phyloP scores from a whole-genome alignment of 148 eudicot species.

The Persicaria maculosa region DNA sequence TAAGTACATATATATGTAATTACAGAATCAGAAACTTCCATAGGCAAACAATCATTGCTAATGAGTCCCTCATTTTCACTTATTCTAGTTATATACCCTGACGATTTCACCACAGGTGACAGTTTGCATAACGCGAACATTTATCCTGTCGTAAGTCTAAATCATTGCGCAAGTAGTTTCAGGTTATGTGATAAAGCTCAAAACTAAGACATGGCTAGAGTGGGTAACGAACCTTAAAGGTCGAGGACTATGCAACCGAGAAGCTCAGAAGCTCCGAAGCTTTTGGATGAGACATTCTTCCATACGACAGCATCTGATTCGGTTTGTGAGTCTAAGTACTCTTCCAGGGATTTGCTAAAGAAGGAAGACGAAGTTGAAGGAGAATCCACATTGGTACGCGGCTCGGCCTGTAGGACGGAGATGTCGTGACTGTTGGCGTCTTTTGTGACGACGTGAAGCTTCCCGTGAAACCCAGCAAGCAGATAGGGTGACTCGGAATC shows the following conservation, averaged over 20 bases:
- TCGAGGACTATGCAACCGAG: constrained; percentile 40
- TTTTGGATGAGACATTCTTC: constrained; percentile 54
- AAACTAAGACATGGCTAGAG: neutral
- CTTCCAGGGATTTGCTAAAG: constrained; percentile 16
- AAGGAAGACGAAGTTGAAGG: constrained; percentile 21
- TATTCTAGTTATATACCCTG: neutral
- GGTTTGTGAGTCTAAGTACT: constrained; percentile 19
- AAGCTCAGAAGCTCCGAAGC: constrained; percentile 57
- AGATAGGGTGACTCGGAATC: constrained; percentile 82
- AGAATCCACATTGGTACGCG: neutral
- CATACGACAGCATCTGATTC: constrained; percentile 33
- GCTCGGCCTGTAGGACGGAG: constrained; percentile 54
- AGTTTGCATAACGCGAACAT: neutral
- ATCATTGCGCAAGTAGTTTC: neutral
- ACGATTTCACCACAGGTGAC: neutral
- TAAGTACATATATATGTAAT: neutral
- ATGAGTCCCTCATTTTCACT: neutral
- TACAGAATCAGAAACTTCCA: constrained; percentile 5
- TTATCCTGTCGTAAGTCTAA: neutral
- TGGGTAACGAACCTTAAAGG: constrained; percentile 4
- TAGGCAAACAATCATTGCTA: neutral
- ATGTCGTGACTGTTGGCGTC: constrained; percentile 43
- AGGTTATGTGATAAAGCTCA: neutral
- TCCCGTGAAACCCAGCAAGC: constrained; percentile 66
- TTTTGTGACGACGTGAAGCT: constrained; percentile 85